These are phyloP conservation scores for Solanum pennellii DNA, from an alignment of 257 asterid genomes.

Conservation along the genomic window DNA sequence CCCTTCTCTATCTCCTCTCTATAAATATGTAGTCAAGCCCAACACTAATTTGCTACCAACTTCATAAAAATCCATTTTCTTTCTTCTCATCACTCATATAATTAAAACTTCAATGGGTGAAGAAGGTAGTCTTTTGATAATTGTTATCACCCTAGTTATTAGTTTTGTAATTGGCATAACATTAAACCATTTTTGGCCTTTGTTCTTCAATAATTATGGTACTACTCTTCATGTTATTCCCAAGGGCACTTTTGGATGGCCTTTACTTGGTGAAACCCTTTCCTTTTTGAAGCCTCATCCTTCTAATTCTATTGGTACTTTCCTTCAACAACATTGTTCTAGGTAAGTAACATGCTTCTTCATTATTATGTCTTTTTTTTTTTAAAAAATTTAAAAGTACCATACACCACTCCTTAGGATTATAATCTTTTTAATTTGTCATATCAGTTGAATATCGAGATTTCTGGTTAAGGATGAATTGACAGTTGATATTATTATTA, in stretches of 20 bases:
- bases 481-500: background rate
- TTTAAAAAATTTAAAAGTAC: background rate
- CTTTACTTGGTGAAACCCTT: slow-evolving; percentile 65
- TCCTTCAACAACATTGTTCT: slow-evolving; percentile 50
- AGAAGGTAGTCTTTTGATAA: background rate
- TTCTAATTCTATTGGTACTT: slow-evolving; percentile 50
- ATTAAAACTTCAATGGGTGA: slow-evolving; percentile 3
- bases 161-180: slow-evolving; percentile 19
- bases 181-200: slow-evolving; percentile 55
- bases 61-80: background rate
- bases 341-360: slow-evolving; percentile 23
- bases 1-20: slow-evolving; percentile 6
- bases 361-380: background rate
- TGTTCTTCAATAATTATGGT: slow-evolving; percentile 15
- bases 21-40: slow-evolving; percentile 13
- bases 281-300: slow-evolving; percentile 61
- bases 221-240: slow-evolving; percentile 10
- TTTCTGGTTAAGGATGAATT: background rate
- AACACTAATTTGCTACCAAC: slow-evolving; percentile 17
- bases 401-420: background rate
- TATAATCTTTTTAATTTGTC: background rate
- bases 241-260: slow-evolving; percentile 64
- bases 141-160: background rate
- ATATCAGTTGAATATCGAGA: background rate
- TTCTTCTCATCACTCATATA: background rate